phyloP scores from a whole-genome alignment of 495 filamentous ascomycete species.

The Penicillium angulare region DNA sequence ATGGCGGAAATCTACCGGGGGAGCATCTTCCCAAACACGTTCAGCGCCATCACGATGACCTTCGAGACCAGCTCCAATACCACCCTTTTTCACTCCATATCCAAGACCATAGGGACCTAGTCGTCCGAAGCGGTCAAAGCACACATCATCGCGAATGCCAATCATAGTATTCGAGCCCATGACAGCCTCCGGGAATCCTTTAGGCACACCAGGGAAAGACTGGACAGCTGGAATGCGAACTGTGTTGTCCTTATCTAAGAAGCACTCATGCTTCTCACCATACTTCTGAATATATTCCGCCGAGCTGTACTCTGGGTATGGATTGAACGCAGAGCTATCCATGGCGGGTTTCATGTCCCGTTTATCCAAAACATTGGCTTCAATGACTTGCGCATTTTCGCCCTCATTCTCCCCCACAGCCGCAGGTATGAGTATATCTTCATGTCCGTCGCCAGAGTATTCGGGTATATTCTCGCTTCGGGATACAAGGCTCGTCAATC shows the following conservation, averaged over 20 bases:
- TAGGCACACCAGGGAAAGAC: conserved; percentile 68
- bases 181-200: conserved; percentile 77
- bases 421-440: conserved; percentile 21
- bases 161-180: conserved; percentile 81
- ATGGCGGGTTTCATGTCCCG: conserved; percentile 28
- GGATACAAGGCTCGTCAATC: conserved; percentile 64
- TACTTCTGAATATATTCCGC: conserved; percentile 56
- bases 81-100: conserved; percentile 72
- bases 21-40: conserved; percentile 64
- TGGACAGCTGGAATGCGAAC: conserved; percentile 65
- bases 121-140: conserved; percentile 89
- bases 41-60: conserved; percentile 76
- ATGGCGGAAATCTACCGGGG: conserved; percentile 69
- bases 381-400: conserved; percentile 16
- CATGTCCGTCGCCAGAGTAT: conserved; percentile 59
- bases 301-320: conserved; percentile 67
- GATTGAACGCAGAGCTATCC: conserved; percentile 60
- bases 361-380: too few species aligned
- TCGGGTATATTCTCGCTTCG: conserved; percentile 65
- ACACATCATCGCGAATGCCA: conserved; percentile 80
- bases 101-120: conserved; percentile 89
- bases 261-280: conserved; percentile 70
- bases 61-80: conserved; percentile 75
- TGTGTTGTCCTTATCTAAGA: conserved; percentile 61
- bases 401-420: conserved; percentile 18